phyloP scores from a whole-genome alignment of 2,329 filamentous ascomycete species.

The Trichoderma sp. region DNA sequence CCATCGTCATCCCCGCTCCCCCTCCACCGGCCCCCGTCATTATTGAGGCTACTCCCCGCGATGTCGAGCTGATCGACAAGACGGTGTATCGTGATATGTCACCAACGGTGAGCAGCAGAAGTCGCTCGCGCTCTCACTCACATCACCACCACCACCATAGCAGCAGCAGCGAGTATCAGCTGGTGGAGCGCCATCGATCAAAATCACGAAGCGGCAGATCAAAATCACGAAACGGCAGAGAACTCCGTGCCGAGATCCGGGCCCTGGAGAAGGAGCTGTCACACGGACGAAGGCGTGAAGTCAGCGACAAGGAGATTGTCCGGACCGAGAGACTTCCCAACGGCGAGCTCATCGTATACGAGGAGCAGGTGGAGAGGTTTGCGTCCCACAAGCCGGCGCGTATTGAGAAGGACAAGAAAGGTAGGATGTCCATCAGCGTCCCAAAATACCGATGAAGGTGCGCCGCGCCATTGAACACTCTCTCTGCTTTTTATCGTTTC shows the following conservation, averaged over 20 bases:
- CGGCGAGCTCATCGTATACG: constrained; percentile 64
- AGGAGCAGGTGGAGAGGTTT: constrained; percentile 59
- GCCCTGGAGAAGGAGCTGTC: constrained; percentile 60
- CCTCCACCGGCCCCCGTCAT: constrained; percentile 35
- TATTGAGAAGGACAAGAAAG: constrained; percentile 89
- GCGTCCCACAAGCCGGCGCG: constrained; percentile 60
- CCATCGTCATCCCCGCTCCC: constrained; percentile 30
- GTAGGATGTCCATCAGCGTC: constrained; percentile 88
- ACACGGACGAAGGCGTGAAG: constrained; percentile 37
- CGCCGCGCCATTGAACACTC: constrained; percentile 31
- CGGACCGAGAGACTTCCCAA: constrained; percentile 59
- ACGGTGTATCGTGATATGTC: constrained; percentile 53
- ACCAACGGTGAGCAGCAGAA: constrained; percentile 43
- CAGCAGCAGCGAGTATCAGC: constrained; percentile 28
- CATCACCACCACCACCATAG: constrained; percentile 35
- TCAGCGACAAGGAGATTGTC: constrained; percentile 53
- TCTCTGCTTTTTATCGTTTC: constrained; percentile 14
- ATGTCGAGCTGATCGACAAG: constrained; percentile 46
- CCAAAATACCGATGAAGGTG: constrained; percentile 67
- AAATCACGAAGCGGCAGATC: constrained; percentile 39
- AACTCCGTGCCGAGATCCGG: constrained; percentile 72
- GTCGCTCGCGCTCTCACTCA: constrained; percentile 34
- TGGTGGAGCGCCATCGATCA: constrained; percentile 43
- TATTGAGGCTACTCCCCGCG: constrained; percentile 37
- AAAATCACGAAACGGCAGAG: constrained; percentile 54